These are phyloP conservation scores for Cercospora nicotianae DNA, from an alignment of 2,329 filamentous ascomycete genomes.

Conservation along the genomic window DNA sequence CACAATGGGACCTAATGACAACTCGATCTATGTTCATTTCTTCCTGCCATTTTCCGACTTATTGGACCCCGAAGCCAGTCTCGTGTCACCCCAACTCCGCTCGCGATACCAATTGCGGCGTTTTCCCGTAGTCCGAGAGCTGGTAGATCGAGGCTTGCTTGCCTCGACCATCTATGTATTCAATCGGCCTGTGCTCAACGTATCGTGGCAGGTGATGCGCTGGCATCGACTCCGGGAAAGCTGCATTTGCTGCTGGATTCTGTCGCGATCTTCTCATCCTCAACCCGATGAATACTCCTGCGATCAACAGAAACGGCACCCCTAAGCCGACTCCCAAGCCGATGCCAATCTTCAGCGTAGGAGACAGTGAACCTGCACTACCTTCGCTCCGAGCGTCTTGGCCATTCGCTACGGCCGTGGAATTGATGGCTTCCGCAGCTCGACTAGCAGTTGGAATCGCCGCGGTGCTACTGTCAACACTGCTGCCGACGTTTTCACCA, in stretches of 20 bases:
- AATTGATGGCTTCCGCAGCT: background rate
- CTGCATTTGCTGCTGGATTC: no score
- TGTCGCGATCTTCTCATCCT: background rate
- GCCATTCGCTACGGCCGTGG: background rate
- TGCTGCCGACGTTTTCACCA: background rate
- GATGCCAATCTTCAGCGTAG: constrained; percentile 2
- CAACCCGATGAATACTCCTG: background rate
- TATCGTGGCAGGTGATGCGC: background rate
- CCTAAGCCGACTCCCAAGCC: constrained; percentile 1
- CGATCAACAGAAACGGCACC: background rate
- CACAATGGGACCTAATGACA: background rate
- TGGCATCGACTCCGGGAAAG: background rate
- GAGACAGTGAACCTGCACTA: background rate
- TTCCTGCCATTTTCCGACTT: background rate
- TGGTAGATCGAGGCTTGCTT: background rate
- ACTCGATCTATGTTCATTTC: background rate
- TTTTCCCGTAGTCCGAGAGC: background rate
- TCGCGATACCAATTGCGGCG: background rate
- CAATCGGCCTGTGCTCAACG: background rate
- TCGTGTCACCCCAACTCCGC: background rate
- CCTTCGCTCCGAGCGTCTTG: background rate
- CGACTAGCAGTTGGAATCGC: background rate
- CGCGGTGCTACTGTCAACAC: background rate
- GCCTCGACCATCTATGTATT: background rate
- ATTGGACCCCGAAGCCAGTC: background rate